Percentiles rank a stretch among this genome's conserved stretches.
Evolutionary conservation across 2,329 filamentous ascomycete genomes (phyloP).

Genomic region (Claviceps maximensis): DNA sequence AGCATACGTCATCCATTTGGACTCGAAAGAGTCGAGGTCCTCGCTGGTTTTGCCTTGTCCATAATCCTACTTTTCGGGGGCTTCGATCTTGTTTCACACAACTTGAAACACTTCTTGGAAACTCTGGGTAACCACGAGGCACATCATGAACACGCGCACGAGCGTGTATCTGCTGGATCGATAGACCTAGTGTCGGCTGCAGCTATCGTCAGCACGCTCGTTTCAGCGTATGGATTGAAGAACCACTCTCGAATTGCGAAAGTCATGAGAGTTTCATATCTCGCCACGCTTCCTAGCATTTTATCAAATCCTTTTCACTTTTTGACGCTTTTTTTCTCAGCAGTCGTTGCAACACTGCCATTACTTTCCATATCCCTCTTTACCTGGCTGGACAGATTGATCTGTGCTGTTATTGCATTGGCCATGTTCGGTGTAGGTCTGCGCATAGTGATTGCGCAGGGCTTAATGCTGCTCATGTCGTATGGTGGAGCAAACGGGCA

Average conservation of each 20-base stretch:
- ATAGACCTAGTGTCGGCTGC: constrained; percentile 72
- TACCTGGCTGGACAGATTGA: constrained; percentile 66
- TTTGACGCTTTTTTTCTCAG: constrained; percentile 76
- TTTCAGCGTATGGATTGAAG: constrained; percentile 75
- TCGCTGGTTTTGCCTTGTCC: constrained; percentile 91
- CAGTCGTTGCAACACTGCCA: constrained; percentile 67
- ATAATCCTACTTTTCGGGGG: constrained; percentile 96
- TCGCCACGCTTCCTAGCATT: constrained; percentile 71
- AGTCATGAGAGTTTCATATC: constrained; percentile 74
- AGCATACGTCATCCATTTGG: constrained; percentile 90
- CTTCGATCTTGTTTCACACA: constrained; percentile 88
- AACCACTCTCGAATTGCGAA: constrained; percentile 90
- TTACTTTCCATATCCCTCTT: constrained; percentile 71
- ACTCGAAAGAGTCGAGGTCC: constrained; percentile 80
- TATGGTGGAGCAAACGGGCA: constrained; percentile 37
- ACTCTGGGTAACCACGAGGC: constrained; percentile 44
- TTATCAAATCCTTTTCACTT: constrained; percentile 92
- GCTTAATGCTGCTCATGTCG: constrained; percentile 91
- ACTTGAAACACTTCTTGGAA: constrained; percentile 85
- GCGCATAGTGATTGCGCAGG: constrained; percentile 72
- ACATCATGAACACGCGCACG: constrained; percentile 56
- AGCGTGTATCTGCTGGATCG: constrained; percentile 55
- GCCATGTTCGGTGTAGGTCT: constrained; percentile 82
- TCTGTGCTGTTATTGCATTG: constrained; percentile 70
- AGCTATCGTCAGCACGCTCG: constrained; percentile 68